Evolutionary conservation across 164 flowering plant genomes (phyloP).

Genomic region (Chimonanthus praecox): DNA sequence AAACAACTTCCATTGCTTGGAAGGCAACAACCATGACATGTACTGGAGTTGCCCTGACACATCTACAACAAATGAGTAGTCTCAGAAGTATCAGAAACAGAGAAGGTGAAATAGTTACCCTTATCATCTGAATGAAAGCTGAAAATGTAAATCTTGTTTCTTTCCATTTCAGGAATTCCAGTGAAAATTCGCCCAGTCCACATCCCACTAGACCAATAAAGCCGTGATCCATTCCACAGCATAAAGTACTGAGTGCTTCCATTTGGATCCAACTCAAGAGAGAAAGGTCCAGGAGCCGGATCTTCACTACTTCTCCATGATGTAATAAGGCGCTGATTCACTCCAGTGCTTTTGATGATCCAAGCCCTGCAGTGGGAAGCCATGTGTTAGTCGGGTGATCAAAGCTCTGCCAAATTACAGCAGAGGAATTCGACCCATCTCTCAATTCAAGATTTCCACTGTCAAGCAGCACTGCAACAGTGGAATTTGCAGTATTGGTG

Average conservation of each 20-base stretch:
- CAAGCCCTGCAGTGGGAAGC: constrained; percentile 14
- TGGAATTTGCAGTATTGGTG: constrained; percentile 2
- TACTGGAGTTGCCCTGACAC: constrained; percentile 21
- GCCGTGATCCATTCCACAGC: constrained; percentile 9
- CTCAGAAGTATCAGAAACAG: not conserved
- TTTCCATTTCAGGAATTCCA: constrained; percentile 22
- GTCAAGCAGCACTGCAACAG: constrained; percentile 11
- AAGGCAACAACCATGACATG: constrained; percentile 3
- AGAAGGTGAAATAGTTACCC: constrained; percentile 17
- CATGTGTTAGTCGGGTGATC: constrained; percentile 17
- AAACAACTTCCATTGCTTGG: constrained; percentile 15
- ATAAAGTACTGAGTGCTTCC: constrained; percentile 6
- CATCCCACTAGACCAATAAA: constrained; percentile 16
- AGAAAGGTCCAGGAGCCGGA: constrained; percentile 16
- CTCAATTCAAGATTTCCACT: constrained; percentile 29
- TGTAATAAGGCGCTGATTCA: constrained; percentile 10
- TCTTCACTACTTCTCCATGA: constrained; percentile 16
- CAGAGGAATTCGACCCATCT: constrained; percentile 9
- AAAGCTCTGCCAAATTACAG: constrained; percentile 13
- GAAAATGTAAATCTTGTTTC: constrained; percentile 6
- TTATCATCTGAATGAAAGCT: constrained; percentile 9
- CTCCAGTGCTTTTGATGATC: constrained; percentile 4
- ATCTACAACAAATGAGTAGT: constrained; percentile 16
- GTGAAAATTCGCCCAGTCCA: constrained; percentile 12
- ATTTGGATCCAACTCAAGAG: constrained; percentile 11